Conservation (phyloP, 306 rosid species). For the Inga laurina region DNA sequence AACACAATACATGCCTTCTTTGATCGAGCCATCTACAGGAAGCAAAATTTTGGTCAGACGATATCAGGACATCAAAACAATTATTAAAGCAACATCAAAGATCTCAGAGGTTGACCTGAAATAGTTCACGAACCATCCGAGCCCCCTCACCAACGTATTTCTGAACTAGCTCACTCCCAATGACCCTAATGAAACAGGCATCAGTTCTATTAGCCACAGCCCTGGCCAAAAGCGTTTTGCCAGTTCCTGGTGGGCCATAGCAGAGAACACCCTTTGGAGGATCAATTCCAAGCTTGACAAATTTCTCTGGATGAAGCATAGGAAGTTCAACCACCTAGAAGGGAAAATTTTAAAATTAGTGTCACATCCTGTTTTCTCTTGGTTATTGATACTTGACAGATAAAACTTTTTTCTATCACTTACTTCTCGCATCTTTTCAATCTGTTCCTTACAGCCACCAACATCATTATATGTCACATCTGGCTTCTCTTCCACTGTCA, state of each 20-base stretch:
- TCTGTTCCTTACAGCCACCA: conserved; percentile 98
- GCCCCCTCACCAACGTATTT: conserved; percentile 99
- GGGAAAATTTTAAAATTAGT: conserved; percentile 25
- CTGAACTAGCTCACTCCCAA: conserved; percentile 99
- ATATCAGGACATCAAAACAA: neutral
- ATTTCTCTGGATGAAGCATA: conserved; percentile 99
- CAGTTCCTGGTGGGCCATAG: conserved; percentile 99
- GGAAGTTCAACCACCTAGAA: conserved; percentile 97
- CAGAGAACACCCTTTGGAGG: conserved; percentile 99
- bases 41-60: conserved; percentile 23
- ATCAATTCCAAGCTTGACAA: conserved; percentile 97
- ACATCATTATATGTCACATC: conserved; percentile 98
- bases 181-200: conserved; percentile 98
- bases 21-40: conserved; percentile 92
- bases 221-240: conserved; percentile 96
- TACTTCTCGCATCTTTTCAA: conserved; percentile 97
- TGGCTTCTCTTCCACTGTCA: conserved; percentile 98
- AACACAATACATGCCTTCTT: conserved; percentile 97
- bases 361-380: neutral
- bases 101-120: conserved; percentile 59
- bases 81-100: neutral
- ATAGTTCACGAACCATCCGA: conserved; percentile 95
- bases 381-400: neutral
- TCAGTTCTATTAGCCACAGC: conserved; percentile 99
- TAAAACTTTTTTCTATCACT: conserved; percentile 15